Evolutionary conservation across 495 filamentous ascomycete species (phyloP).

Genomic region (Lepidopterella palustris): DNA sequence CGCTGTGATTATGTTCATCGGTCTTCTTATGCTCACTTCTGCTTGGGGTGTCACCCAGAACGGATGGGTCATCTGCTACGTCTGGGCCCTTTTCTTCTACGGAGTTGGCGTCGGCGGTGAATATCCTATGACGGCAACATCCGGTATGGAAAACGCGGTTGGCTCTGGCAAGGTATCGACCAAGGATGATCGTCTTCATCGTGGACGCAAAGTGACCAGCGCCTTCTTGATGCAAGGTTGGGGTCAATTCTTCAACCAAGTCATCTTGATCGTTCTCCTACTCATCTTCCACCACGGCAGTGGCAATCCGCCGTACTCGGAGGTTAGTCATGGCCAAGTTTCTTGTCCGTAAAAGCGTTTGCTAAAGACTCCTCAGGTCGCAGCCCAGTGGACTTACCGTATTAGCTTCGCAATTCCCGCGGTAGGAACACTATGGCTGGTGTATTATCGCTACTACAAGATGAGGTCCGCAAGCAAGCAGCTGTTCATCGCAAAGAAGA

Average conservation of each 20-base stretch:
- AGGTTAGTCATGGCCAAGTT: constrained; percentile 16
- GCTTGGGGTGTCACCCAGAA: constrained; percentile 77
- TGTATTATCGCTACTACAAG: constrained; percentile 85
- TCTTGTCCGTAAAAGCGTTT: not conserved
- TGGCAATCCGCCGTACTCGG: constrained; percentile 66
- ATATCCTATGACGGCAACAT: constrained; percentile 94
- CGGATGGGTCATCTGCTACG: constrained; percentile 91
- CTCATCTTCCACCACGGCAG: constrained; percentile 71
- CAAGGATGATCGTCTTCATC: constrained; percentile 82
- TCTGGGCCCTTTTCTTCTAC: constrained; percentile 85
- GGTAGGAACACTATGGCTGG: constrained; percentile 81
- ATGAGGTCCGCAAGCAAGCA: constrained; percentile 74
- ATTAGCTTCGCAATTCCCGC: constrained; percentile 80
- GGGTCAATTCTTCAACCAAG: constrained; percentile 91
- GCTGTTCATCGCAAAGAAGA: constrained; percentile 70
- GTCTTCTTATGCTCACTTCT: constrained; percentile 77
- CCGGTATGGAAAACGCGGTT: constrained; percentile 86
- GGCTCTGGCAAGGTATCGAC: constrained; percentile 80
- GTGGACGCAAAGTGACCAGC: constrained; percentile 83
- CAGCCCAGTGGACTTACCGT: constrained; percentile 79
- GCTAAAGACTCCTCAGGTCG: constrained; percentile 25
- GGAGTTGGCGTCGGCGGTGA: constrained; percentile 87
- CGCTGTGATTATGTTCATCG: constrained; percentile 85
- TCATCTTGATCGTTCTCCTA: constrained; percentile 70
- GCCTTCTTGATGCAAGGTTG: constrained; percentile 97